Conservation (phyloP, 169 alveolate species). For the Plasmodium vinckei region DNA sequence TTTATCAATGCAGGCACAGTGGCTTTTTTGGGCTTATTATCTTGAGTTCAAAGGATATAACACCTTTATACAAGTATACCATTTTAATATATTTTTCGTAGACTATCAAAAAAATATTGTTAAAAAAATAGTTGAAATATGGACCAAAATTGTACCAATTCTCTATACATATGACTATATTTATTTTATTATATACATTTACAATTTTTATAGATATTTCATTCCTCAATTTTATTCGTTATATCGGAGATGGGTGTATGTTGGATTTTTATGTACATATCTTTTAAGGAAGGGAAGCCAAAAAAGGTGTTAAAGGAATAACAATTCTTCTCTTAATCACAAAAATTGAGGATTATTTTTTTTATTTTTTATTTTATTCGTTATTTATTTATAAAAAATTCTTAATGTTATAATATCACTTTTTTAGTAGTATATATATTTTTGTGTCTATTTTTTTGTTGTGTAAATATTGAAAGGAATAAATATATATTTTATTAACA, state of each 20-base stretch:
- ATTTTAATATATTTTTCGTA: neutral
- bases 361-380: slow-evolving; percentile 11
- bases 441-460: slow-evolving; percentile 9
- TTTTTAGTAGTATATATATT: neutral
- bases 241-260: slow-evolving; percentile 73
- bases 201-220: slow-evolving; percentile 38
- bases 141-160: no score
- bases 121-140: no score
- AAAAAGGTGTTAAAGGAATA: slow-evolving; percentile 2
- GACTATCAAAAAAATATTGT: no score
- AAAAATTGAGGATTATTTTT: slow-evolving; percentile 1
- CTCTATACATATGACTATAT: neutral
- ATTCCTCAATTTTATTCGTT: slow-evolving; percentile 71
- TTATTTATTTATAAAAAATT: slow-evolving; percentile 3
- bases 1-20: slow-evolving; percentile 34
- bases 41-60: slow-evolving; percentile 76
- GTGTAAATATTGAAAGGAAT: slow-evolving; percentile 8
- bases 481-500: neutral
- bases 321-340: neutral
- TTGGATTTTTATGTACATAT: slow-evolving; percentile 70
- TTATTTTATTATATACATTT: slow-evolving; percentile 14
- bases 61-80: slow-evolving; percentile 55
- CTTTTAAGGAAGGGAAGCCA: slow-evolving; percentile 42
- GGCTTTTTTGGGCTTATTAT: slow-evolving; percentile 76
- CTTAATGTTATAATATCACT: slow-evolving; percentile 8